Evolutionary conservation across 2,329 filamentous ascomycete genomes (phyloP).

Genomic region (Ustulina deusta): DNA sequence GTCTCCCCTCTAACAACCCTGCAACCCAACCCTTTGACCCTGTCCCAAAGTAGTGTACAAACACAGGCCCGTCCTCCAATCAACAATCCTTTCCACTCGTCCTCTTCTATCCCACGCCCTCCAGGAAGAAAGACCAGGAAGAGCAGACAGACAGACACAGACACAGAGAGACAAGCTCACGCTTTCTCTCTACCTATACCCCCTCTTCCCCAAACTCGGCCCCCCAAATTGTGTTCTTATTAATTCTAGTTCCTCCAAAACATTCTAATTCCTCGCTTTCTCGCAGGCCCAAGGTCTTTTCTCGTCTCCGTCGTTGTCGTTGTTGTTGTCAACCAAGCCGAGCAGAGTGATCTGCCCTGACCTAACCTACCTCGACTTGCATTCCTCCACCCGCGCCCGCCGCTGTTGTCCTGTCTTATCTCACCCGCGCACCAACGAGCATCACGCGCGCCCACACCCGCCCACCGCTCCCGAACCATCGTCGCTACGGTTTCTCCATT

Average conservation of each 20-base stretch:
- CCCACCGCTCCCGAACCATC: slow-evolving; percentile 38
- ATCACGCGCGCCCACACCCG: slow-evolving; percentile 31
- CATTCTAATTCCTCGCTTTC: slow-evolving; percentile 23
- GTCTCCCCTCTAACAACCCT: slow-evolving; percentile 25
- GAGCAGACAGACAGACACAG: slow-evolving; percentile 13
- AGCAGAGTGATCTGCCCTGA: slow-evolving; percentile 8
- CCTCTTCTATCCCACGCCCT: slow-evolving; percentile 30
- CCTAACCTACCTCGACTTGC: slow-evolving; percentile 33
- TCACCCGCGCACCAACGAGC: slow-evolving; percentile 37
- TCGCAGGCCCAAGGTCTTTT: slow-evolving; percentile 19
- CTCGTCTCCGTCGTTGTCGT: slow-evolving; percentile 1
- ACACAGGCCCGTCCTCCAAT: slow-evolving; percentile 31
- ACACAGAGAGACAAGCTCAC: slow-evolving; percentile 18
- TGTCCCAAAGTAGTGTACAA: slow-evolving; percentile 28
- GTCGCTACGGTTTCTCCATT: slow-evolving; percentile 46
- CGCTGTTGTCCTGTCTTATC: slow-evolving; percentile 43
- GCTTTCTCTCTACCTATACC: slow-evolving; percentile 22
- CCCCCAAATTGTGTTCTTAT: slow-evolving; percentile 21
- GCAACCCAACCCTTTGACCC: slow-evolving; percentile 37
- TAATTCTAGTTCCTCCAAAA: slow-evolving; percentile 27
- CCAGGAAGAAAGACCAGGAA: slow-evolving; percentile 22
- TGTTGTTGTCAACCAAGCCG: background rate
- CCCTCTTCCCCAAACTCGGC: slow-evolving; percentile 30
- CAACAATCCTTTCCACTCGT: slow-evolving; percentile 32
- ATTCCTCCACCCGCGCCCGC: slow-evolving; percentile 42